These are phyloP conservation scores for Myriosclerotinia duriaeana DNA, from an alignment of 2,329 filamentous ascomycete species.

Conservation along the genomic window DNA sequence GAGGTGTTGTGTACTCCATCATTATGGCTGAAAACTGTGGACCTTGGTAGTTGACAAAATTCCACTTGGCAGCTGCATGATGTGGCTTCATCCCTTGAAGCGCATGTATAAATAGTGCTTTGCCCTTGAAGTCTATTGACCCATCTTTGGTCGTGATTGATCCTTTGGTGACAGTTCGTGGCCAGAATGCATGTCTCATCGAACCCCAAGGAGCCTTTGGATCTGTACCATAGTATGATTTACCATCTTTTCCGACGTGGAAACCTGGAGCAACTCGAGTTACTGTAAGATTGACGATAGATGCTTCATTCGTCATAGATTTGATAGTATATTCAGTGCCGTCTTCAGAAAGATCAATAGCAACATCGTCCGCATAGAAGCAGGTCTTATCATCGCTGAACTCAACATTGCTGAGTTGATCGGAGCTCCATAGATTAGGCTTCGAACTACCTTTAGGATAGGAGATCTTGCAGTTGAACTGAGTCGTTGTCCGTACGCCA, in stretches of 20 bases:
- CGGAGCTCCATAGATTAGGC: constrained; percentile 79
- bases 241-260: constrained; percentile 80
- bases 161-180: constrained; percentile 77
- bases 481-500: constrained; percentile 83
- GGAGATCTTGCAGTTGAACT: constrained; percentile 95
- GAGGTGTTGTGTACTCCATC: constrained; percentile 95
- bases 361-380: constrained; percentile 84
- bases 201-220: constrained; percentile 82
- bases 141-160: constrained; percentile 81
- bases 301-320: constrained; percentile 76
- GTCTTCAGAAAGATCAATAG: constrained; percentile 82
- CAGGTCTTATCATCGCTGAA: constrained; percentile 81
- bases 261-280: constrained; percentile 77
- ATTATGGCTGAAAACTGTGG: constrained; percentile 82
- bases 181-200: constrained; percentile 95
- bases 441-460: constrained; percentile 66
- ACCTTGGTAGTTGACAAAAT: constrained; percentile 88
- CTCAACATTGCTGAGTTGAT: constrained; percentile 72
- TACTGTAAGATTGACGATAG: constrained; percentile 83
- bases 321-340: constrained; percentile 84
- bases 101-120: constrained; percentile 77
- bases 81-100: constrained; percentile 99
- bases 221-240: constrained; percentile 82
- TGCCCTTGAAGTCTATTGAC: constrained; percentile 77
- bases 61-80: constrained; percentile 89